Evolutionary conservation across 1,139 yeast genomes (phyloP).

Genomic region (Kurtzmaniella quercitrusa): DNA sequence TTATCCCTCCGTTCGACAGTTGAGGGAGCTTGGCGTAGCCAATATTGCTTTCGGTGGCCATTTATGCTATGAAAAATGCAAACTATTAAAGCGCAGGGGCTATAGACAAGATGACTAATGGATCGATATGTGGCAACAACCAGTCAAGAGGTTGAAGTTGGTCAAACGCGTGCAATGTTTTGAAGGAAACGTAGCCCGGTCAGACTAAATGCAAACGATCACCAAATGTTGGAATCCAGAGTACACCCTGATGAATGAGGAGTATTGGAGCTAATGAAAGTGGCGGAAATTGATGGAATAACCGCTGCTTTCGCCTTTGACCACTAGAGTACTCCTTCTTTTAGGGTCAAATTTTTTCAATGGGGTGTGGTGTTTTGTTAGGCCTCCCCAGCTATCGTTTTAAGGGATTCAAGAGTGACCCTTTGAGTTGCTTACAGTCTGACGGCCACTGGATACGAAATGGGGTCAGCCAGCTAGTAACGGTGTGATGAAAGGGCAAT

Average conservation of each 20-base stretch:
- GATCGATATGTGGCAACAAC: too few species aligned
- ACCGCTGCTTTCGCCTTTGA: too few species aligned
- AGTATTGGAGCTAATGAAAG: neutral
- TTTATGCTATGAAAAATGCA: slow-evolving; percentile 1
- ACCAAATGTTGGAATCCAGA: neutral
- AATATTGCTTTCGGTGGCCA: slow-evolving; percentile 6
- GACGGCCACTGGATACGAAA: neutral
- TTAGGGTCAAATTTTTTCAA: neutral
- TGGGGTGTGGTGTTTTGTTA: neutral
- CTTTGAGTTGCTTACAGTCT: neutral
- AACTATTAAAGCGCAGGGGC: neutral
- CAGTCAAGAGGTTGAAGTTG: neutral
- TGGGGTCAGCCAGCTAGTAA: neutral
- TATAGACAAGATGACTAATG: neutral
- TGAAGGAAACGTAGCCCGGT: too few species aligned
- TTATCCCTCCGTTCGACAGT: slow-evolving; percentile 2
- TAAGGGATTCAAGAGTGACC: neutral
- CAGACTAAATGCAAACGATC: too few species aligned
- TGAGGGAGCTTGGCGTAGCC: slow-evolving; percentile 4
- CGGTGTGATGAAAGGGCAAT: neutral
- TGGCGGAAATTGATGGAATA: too few species aligned
- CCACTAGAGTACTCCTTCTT: too few species aligned
- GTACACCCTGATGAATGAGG: neutral
- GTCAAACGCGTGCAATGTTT: neutral
- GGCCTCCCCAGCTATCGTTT: neutral